Conservation (phyloP, 1,284 basidiomycete genomes). For the Ceratobasidium sp. region DNA sequence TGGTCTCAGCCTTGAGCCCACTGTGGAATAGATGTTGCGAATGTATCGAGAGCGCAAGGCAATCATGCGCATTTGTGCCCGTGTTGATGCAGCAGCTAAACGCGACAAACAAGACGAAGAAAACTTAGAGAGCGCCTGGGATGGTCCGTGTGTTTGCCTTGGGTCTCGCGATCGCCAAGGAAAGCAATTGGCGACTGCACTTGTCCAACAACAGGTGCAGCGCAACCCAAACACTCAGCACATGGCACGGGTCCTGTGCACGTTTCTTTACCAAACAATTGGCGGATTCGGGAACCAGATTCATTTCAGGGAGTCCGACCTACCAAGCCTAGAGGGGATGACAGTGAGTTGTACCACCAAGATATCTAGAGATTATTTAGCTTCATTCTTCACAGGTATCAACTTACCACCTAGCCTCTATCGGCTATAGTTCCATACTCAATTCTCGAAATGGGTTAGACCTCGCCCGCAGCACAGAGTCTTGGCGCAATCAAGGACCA, state of each 20-base stretch:
- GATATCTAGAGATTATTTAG: neutral
- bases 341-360: neutral
- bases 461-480: neutral
- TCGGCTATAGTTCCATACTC: neutral
- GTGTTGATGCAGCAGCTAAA: conserved; percentile 1
- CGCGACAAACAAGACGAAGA: neutral
- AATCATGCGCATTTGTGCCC: neutral
- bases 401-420: neutral
- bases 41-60: conserved; percentile 9
- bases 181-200: too few species aligned
- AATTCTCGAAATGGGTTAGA: neutral
- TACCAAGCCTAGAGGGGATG: neutral
- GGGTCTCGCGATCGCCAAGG: too few species aligned
- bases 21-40: neutral
- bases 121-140: neutral
- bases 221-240: neutral
- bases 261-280: neutral
- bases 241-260: neutral
- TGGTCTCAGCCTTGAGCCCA: neutral
- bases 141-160: too few species aligned
- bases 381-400: neutral
- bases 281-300: neutral
- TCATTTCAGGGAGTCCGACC: neutral
- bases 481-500: neutral
- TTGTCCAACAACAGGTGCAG: too few species aligned